These are phyloP conservation scores for Ormosia emarginata DNA, from an alignment of 306 rosid species.

Conservation along the genomic window DNA sequence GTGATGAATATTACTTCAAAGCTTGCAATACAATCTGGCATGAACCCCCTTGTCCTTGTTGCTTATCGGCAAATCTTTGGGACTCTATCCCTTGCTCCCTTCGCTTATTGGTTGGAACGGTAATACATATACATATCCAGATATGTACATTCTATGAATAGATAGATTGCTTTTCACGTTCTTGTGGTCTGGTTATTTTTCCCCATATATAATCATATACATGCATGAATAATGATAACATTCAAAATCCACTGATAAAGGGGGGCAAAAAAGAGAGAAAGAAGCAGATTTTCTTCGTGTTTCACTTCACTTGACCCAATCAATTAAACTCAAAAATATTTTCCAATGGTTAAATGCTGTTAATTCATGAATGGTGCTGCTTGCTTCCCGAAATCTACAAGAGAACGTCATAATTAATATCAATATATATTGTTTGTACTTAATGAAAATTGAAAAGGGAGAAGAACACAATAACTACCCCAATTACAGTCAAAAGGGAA, in stretches of 20 bases:
- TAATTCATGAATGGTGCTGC: not conserved
- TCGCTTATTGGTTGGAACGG: constrained; percentile 58
- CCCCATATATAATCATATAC: not conserved
- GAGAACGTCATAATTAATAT: not conserved
- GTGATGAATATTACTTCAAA: constrained; percentile 65
- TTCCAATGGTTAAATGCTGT: no score
- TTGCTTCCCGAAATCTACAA: not conserved
- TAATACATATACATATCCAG: not conserved
- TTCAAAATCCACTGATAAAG: not conserved
- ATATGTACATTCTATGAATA: not conserved
- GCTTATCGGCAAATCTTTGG: constrained; percentile 71
- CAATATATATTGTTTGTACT: not conserved
- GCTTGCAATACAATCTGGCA: constrained; percentile 63
- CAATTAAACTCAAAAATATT: no score
- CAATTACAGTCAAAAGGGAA: no score
- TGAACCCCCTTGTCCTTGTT: constrained; percentile 65
- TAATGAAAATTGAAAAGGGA: not conserved
- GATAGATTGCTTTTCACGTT: not conserved
- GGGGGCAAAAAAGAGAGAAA: no score
- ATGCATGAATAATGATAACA: not conserved
- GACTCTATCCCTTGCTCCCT: constrained; percentile 51
- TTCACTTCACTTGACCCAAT: not conserved
- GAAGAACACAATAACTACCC: not conserved
- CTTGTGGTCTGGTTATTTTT: not conserved
- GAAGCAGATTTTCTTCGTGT: not conserved